phyloP scores from a whole-genome alignment of 2,329 filamentous ascomycete species.

The Botrytis deweyae region DNA sequence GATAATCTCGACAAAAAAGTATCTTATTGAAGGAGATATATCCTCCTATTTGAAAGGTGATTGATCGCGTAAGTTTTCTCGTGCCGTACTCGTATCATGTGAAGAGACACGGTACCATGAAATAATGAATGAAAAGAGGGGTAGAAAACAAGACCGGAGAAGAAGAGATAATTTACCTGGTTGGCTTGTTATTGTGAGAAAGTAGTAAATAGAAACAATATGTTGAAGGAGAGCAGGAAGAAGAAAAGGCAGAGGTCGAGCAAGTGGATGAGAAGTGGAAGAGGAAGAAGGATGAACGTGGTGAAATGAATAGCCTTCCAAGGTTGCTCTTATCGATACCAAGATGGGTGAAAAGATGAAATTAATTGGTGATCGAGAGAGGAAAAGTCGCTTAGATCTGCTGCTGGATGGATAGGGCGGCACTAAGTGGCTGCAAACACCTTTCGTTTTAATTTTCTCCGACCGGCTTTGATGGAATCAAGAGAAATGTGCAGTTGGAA shows the following conservation, averaged over 20 bases:
- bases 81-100: constrained; percentile 15
- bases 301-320: background rate
- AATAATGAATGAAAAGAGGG: background rate
- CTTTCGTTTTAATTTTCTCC: background rate
- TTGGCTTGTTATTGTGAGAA: background rate
- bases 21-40: background rate
- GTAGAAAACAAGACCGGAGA: background rate
- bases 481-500: background rate
- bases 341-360: constrained; percentile 8
- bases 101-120: background rate
- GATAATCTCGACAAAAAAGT: background rate
- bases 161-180: background rate
- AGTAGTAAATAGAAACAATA: background rate
- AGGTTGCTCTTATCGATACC: constrained; percentile 12
- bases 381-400: constrained; percentile 8
- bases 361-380: constrained; percentile 6
- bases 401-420: constrained; percentile 12
- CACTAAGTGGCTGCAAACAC: background rate
- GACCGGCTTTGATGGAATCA: background rate
- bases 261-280: background rate
- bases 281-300: background rate
- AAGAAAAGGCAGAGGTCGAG: background rate
- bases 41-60: constrained; percentile 16
- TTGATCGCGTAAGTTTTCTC: constrained; percentile 18
- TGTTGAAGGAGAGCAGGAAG: too few relatives aligned